These are phyloP conservation scores for Ophiognomonia clavigignenti-juglandacearum DNA, from an alignment of 2,329 filamentous ascomycete genomes.

Conservation along the genomic window DNA sequence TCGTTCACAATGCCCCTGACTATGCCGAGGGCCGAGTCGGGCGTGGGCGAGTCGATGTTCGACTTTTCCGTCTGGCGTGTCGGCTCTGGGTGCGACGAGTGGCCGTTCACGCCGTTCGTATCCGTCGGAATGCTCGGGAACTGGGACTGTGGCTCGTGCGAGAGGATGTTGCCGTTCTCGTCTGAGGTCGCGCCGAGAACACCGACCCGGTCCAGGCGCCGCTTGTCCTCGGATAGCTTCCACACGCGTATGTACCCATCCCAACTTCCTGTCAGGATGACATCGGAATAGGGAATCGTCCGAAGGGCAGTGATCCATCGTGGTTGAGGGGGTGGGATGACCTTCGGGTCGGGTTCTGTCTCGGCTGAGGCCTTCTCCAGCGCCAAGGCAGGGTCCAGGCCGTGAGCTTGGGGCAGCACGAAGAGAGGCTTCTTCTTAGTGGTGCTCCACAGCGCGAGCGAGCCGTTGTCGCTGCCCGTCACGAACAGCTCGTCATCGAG, in stretches of 20 bases:
- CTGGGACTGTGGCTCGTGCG: conserved; percentile 12
- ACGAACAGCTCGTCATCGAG: conserved; percentile 86
- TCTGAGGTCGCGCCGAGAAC: conserved; percentile 45
- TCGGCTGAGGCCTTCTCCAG: conserved; percentile 72
- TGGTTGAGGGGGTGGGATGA: conserved; percentile 61
- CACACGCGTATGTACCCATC: conserved; percentile 84
- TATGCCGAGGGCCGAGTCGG: conserved; percentile 15
- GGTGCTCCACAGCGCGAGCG: conserved; percentile 79
- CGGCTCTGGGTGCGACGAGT: neutral
- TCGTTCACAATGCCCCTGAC: conserved; percentile 82
- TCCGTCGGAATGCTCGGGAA: conserved; percentile 19
- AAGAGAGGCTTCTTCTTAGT: conserved; percentile 93
- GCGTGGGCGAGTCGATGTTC: conserved; percentile 11
- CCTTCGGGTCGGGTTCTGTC: conserved; percentile 52
- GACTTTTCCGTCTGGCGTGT: conserved; percentile 10
- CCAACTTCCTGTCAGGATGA: conserved; percentile 91
- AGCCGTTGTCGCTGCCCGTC: conserved; percentile 88
- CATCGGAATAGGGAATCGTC: conserved; percentile 83
- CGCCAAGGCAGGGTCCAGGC: conserved; percentile 67
- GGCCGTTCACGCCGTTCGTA: conserved; percentile 20
- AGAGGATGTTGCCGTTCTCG: conserved; percentile 14
- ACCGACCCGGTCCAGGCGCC: conserved; percentile 68
- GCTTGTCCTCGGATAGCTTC: conserved; percentile 79
- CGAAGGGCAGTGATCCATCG: conserved; percentile 87
- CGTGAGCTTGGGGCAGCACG: conserved; percentile 76